These are phyloP conservation scores for Blastocystis sp. DNA, from an alignment of 352 stramenopile genomes.

Conservation along the genomic window DNA sequence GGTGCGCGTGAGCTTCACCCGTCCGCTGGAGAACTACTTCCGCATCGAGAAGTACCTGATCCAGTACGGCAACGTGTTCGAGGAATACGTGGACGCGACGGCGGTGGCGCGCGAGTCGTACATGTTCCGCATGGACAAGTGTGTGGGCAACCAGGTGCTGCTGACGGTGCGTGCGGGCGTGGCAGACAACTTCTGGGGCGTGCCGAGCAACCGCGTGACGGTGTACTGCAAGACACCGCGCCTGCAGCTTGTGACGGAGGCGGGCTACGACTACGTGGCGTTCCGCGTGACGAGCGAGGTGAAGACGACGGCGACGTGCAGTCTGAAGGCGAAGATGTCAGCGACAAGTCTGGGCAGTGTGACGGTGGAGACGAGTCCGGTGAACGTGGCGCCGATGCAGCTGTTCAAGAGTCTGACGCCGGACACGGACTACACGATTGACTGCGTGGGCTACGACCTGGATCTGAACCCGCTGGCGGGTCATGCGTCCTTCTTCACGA, in stretches of 20 bases:
- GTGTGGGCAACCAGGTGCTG: not conserved
- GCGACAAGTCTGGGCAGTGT: not conserved
- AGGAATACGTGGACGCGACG: not conserved
- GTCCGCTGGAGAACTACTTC: slow-evolving; percentile 54
- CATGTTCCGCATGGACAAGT: slow-evolving; percentile 39
- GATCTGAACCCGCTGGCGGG: not conserved
- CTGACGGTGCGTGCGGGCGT: slow-evolving; percentile 24
- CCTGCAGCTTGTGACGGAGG: not conserved
- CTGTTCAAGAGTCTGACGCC: slow-evolving; percentile 47
- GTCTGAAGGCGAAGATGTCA: not conserved
- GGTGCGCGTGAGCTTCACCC: slow-evolving; percentile 7
- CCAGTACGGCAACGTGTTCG: slow-evolving; percentile 40
- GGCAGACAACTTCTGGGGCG: not conserved
- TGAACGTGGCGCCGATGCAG: not conserved
- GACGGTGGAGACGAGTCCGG: not conserved
- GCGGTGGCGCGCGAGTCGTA: not conserved
- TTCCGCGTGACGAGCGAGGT: slow-evolving; percentile 34
- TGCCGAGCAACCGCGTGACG: slow-evolving; percentile 10
- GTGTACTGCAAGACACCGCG: slow-evolving; percentile 22
- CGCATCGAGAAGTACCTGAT: slow-evolving; percentile 27
- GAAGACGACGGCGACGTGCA: not conserved
- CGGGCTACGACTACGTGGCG: not conserved
- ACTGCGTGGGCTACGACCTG: not conserved
- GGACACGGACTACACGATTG: slow-evolving; percentile 40
- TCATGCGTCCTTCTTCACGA: not conserved